phyloP scores from a whole-genome alignment of 2,329 filamentous ascomycete species.

The Colletotrichum nymphaeae region DNA sequence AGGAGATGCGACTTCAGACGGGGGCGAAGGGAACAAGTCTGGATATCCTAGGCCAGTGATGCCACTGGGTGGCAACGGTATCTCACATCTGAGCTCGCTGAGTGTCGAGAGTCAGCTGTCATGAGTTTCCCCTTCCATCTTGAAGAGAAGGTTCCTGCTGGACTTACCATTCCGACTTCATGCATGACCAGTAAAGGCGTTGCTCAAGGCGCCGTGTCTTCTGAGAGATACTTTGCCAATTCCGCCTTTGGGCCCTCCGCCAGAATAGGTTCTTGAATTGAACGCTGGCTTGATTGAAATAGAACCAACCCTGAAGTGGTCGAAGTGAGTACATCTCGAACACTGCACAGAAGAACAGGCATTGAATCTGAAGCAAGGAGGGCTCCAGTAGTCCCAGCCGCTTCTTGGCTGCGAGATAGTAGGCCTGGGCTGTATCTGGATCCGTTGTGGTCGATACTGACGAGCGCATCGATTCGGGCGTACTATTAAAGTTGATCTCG shows the following conservation, averaged over 20 bases:
- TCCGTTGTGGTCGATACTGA: not conserved
- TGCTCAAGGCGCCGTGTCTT: slow-evolving; percentile 39
- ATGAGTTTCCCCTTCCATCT: not conserved
- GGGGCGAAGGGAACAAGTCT: slow-evolving; percentile 43
- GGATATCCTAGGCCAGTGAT: slow-evolving; percentile 41
- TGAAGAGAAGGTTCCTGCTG: no score
- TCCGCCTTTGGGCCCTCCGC: slow-evolving; percentile 6
- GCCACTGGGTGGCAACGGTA: slow-evolving; percentile 32
- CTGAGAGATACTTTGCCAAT: not conserved
- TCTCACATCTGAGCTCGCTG: slow-evolving; percentile 35
- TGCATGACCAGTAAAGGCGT: slow-evolving; percentile 47
- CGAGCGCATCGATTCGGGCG: slow-evolving; percentile 16
- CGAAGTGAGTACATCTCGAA: slow-evolving; percentile 48
- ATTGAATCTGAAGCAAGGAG: slow-evolving; percentile 44
- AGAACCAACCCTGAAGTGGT: slow-evolving; percentile 44
- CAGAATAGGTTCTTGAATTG: slow-evolving; percentile 38
- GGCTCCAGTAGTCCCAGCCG: slow-evolving; percentile 43
- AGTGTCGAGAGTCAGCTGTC: not conserved
- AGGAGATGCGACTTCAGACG: slow-evolving; percentile 34
- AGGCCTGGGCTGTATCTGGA: slow-evolving; percentile 34
- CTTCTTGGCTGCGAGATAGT: slow-evolving; percentile 45
- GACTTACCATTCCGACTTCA: slow-evolving; percentile 46
- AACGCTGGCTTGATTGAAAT: slow-evolving; percentile 45
- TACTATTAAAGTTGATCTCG: slow-evolving; percentile 6
- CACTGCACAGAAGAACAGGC: slow-evolving; percentile 45